Percentiles rank a stretch among this genome's conserved stretches.
These are phyloP conservation scores for Plasmodium cynomolgi DNA, from an alignment of 169 alveolate species.

Conservation along the genomic window DNA sequence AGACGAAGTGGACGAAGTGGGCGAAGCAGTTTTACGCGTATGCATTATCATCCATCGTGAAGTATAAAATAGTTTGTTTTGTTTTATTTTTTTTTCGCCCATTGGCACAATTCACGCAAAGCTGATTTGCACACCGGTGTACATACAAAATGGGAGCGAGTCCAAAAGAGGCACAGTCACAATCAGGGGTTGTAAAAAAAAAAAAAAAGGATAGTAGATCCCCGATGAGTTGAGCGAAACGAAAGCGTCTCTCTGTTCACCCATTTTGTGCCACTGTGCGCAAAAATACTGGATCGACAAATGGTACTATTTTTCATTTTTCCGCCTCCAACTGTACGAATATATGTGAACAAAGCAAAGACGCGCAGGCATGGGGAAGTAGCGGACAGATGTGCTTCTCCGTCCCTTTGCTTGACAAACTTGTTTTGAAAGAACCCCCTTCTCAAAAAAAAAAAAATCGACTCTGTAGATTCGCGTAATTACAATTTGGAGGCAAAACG, in stretches of 20 bases:
- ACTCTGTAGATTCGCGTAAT: background rate
- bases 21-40: background rate
- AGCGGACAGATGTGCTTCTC: background rate
- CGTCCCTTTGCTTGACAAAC: background rate
- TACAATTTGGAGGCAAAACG: background rate
- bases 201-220: background rate
- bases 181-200: background rate
- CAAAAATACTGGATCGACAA: background rate
- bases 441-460: background rate
- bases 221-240: background rate
- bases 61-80: background rate
- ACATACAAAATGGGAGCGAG: background rate
- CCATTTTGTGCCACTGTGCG: background rate
- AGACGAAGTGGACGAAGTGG: background rate
- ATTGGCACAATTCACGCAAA: background rate
- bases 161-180: background rate
- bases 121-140: background rate
- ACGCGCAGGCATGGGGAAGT: background rate
- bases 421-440: background rate
- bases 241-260: background rate
- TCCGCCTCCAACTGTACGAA: background rate
- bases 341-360: background rate
- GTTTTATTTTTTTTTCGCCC: background rate
- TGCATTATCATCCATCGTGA: background rate
- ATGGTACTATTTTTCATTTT: background rate